Evolutionary conservation across 2,329 filamentous ascomycete genomes (phyloP).

Genomic region (Alternaria incomplexa): DNA sequence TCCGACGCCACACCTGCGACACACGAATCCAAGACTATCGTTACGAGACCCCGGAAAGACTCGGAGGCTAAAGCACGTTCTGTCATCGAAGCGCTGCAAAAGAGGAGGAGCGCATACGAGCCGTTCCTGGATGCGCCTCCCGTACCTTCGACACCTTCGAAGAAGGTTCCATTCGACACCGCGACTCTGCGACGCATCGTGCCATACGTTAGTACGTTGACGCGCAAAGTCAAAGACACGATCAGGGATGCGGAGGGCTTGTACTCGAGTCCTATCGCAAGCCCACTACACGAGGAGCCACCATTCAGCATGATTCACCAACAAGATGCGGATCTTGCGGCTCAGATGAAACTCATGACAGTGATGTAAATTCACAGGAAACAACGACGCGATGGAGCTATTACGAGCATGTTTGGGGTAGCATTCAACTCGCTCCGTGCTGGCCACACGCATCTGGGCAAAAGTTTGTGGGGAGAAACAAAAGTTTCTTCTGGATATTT

Average conservation of each 20-base stretch:
- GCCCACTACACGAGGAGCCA: conserved; percentile 45
- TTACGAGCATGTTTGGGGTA: conserved; percentile 6
- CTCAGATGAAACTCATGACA: conserved; percentile 51
- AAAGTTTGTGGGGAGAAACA: conserved; percentile 26
- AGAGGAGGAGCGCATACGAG: conserved; percentile 49
- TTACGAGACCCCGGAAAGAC: conserved; percentile 59
- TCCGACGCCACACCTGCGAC: conserved; percentile 32
- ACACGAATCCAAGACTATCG: conserved; percentile 32
- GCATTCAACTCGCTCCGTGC: conserved; percentile 9
- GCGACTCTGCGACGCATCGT: conserved; percentile 69
- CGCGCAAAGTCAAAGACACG: conserved; percentile 56
- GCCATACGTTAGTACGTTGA: conserved; percentile 57
- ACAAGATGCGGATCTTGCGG: conserved; percentile 40
- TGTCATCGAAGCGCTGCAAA: conserved; percentile 66
- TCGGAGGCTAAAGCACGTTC: conserved; percentile 66
- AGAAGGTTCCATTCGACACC: conserved; percentile 71
- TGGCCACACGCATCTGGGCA: conserved; percentile 23
- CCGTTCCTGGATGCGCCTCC: conserved; percentile 30
- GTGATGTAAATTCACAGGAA: conserved; percentile 43
- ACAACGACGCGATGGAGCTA: conserved; percentile 23
- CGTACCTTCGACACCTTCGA: conserved; percentile 38
- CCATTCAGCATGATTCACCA: conserved; percentile 45
- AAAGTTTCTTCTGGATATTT: conserved; percentile 39
- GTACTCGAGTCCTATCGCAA: conserved; percentile 52
- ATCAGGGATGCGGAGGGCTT: conserved; percentile 56